These are phyloP conservation scores for Aspergillus bridgeri DNA, from an alignment of 495 filamentous ascomycete genomes.

Conservation along the genomic window DNA sequence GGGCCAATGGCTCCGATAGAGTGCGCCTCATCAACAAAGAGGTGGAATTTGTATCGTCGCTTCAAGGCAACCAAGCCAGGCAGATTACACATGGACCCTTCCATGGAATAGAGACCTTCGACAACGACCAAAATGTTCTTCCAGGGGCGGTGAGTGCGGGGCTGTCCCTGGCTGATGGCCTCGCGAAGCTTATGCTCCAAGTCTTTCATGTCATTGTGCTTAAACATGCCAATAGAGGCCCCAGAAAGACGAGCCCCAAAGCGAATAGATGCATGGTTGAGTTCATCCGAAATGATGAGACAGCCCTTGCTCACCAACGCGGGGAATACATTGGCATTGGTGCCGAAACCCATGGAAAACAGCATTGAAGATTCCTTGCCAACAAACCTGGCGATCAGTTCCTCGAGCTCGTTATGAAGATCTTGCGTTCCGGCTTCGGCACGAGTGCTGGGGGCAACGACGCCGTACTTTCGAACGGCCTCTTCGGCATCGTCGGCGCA, in stretches of 20 bases:
- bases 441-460: slow-evolving; percentile 75
- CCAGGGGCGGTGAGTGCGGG: slow-evolving; percentile 95
- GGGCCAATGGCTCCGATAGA: slow-evolving; percentile 93
- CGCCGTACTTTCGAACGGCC: slow-evolving; percentile 75
- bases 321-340: slow-evolving; percentile 87
- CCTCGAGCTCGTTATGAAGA: slow-evolving; percentile 82
- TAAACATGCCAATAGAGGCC: slow-evolving; percentile 92
- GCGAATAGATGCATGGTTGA: slow-evolving; percentile 96
- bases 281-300: slow-evolving; percentile 91
- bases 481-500: slow-evolving; percentile 94
- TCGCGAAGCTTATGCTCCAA: slow-evolving; percentile 83
- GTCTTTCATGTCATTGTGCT: slow-evolving; percentile 91
- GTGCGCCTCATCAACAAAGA: slow-evolving; percentile 96
- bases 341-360: slow-evolving; percentile 98
- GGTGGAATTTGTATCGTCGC: slow-evolving; percentile 91
- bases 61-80: slow-evolving; percentile 82
- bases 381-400: slow-evolving; percentile 82
- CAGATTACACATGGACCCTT: slow-evolving; percentile 96
- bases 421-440: slow-evolving; percentile 85
- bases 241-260: slow-evolving; percentile 92
- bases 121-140: slow-evolving; percentile 97
- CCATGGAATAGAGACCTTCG: slow-evolving; percentile 98
- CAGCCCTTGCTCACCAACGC: slow-evolving; percentile 87
- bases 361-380: slow-evolving; percentile 93
- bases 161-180: slow-evolving; percentile 91